Base-by-base conservation (phyloP, 2,329 filamentous ascomycete species). In the Venturia pyrina region DNA sequence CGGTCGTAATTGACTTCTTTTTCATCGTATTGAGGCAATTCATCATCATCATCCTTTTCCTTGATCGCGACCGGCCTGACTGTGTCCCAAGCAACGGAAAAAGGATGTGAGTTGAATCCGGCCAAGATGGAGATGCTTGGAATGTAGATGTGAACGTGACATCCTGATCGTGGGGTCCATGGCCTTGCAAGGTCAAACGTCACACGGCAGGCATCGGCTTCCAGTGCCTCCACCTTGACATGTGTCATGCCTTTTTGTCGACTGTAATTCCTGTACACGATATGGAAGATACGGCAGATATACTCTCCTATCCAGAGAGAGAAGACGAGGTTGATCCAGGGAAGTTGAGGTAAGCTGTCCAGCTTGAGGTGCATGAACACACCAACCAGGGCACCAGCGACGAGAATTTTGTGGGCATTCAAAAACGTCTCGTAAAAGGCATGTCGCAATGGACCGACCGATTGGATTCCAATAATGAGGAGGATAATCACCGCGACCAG, bases 371-470 rank as follows among this genome's bases (percentile, higher is more conserved):
- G 95, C 46, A 93, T 80, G 83, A 88, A 95, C 10, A 93, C 87
- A 71, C 87, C 88, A 66, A 85, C 80, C 63, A 97, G 84, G 61
- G 82, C 80, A 65, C 90, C 73, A 44, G 88, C 76, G 48, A 88
- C 91, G 63, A 96, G 79, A 46, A 90, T 75, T 70, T 96, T 92
- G 78, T 98, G 95, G 40, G 89, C 78, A 74, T 90, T 91, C 71
- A 98, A 83, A 79, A 99, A 99, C 0, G 91, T 96, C 79, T 99
- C 95, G 79, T 99, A 99, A 75, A 96, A 97, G 48, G 93, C 92
- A 76, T 97, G 93, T 68, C 95, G 88, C 63, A 99, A 74, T 0
- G 92, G 89, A 2, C 91, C 93, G 65, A 89, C 79, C 11, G 91
- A 88, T 37, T 88, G 80, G 63, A 96, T 72, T 65, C 89, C 73